Evolutionary conservation across 306 rosid genomes (phyloP).

Genomic region (Prosopis cineraria): DNA sequence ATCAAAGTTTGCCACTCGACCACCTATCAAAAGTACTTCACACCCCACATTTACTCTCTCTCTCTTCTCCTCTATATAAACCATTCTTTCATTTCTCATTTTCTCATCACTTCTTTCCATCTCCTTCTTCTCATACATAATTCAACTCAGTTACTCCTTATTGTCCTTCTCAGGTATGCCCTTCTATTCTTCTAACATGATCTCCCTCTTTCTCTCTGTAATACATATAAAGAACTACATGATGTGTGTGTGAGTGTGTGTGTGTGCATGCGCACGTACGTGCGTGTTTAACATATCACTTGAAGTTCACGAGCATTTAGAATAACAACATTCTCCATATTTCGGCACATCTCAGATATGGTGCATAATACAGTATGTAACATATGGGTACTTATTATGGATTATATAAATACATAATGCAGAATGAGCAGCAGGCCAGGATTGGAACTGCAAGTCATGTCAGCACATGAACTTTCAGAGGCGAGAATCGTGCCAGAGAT

Average conservation of each 20-base stretch:
- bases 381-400: too few relatives aligned
- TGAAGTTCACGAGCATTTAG: not conserved
- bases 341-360: too few relatives aligned
- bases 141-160: constrained; percentile 30
- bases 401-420: not conserved
- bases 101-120: constrained; percentile 42
- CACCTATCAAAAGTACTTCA: constrained; percentile 67
- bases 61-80: constrained; percentile 53
- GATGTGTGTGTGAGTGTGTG: not conserved
- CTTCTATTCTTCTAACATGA: not conserved
- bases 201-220: not conserved
- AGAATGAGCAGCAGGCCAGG: constrained; percentile 97
- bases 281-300: not conserved
- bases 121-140: constrained; percentile 28
- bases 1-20: constrained; percentile 70
- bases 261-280: not conserved
- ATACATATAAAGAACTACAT: not conserved
- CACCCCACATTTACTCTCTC: constrained; percentile 47
- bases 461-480: constrained; percentile 96
- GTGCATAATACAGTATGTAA: not conserved
- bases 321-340: too few relatives aligned
- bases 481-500: constrained; percentile 92
- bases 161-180: constrained; percentile 47
- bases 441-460: constrained; percentile 98
- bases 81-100: constrained; percentile 39